These are phyloP conservation scores for Fomitiporia mediterranea DNA, from an alignment of 1,284 basidiomycete species.

Conservation along the genomic window DNA sequence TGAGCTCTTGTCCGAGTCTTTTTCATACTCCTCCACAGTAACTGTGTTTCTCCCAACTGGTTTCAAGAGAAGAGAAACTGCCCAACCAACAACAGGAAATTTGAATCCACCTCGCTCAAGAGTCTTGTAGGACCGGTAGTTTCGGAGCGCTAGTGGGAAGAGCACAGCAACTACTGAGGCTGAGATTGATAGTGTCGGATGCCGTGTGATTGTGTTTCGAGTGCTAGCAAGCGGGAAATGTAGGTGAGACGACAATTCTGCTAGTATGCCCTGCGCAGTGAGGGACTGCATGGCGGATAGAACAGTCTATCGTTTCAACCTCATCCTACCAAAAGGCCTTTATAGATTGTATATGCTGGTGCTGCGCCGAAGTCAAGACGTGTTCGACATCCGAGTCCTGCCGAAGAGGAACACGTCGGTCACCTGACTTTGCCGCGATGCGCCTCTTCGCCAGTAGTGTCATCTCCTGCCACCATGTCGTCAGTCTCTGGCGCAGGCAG, in stretches of 20 bases:
- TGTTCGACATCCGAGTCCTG: no score
- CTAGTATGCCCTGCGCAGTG: no score
- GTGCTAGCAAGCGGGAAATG: no score
- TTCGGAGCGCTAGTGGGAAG: conserved; percentile 11
- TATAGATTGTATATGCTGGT: no score
- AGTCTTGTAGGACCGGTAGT: conserved; percentile 23
- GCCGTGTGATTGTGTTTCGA: no score
- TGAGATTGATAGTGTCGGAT: background rate
- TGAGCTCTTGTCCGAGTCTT: conserved; percentile 22
- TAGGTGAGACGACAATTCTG: no score
- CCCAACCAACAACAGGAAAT: conserved; percentile 27
- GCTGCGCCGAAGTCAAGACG: background rate
- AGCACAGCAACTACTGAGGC: background rate
- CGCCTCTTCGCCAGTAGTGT: background rate
- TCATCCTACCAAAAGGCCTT: no score
- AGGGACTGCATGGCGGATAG: no score
- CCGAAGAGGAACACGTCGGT: background rate
- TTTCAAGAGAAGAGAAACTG: conserved; percentile 22
- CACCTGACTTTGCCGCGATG: background rate
- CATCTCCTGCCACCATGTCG: conserved; percentile 2
- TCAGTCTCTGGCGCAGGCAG: conserved; percentile 12
- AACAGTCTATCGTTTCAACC: no score
- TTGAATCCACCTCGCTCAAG: conserved; percentile 25
- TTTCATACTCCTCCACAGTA: conserved; percentile 24
- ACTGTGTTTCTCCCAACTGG: conserved; percentile 24